Evolutionary conservation across 2,329 filamentous ascomycete species (phyloP), one percentile per base, ranked within the genome.

Genomic region (Colletotrichum eremochloae): DNA sequence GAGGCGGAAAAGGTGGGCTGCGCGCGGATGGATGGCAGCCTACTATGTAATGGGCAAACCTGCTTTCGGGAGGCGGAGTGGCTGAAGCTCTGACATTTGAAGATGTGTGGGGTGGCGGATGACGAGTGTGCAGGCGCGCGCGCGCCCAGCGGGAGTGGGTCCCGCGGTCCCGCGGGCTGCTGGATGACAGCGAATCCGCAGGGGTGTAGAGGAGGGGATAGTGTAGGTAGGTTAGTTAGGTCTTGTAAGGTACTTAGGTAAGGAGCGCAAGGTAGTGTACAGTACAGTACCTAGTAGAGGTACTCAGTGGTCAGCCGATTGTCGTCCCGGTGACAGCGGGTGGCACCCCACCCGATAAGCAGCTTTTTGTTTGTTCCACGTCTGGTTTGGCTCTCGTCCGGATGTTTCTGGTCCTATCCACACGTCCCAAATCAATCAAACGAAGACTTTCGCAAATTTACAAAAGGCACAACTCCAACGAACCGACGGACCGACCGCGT

Each of bases 251-350:
- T 24, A 24, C 24, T 24, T 24, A 24, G 24, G 24, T 24, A 24
- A 24, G 24, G 24, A 24, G 24, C 24, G 24, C 24, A 24, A 24
- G 24, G 24, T 24, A 24, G 24, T 24, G 24, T 24, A 24, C 24
- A 24, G 24, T 24, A 24, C 24, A 24, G 24, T 24, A 24, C 24
- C 24, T 24, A 24, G 24, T 24, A 24, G 24, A 40, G 15, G 40
- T 15, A 18, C 40, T 15, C 6, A 18, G 18, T 69, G 53, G 77
- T 75, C 74, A 73, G 68, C 53, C 24, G 67, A 76, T 79, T 74
- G 79, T 81, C 76, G 80, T 80, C 78, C 75, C 66, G 79, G 71
- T 76, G 79, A 81, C 78, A 58, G 38, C 56, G 58, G 20, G 63
- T 58, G 12, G 15, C n/a, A n/a, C 38, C 29, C 46, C n/a, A 15